Conservation (phyloP, 1,284 basidiomycete genomes). For the Trametes versicolor region DNA sequence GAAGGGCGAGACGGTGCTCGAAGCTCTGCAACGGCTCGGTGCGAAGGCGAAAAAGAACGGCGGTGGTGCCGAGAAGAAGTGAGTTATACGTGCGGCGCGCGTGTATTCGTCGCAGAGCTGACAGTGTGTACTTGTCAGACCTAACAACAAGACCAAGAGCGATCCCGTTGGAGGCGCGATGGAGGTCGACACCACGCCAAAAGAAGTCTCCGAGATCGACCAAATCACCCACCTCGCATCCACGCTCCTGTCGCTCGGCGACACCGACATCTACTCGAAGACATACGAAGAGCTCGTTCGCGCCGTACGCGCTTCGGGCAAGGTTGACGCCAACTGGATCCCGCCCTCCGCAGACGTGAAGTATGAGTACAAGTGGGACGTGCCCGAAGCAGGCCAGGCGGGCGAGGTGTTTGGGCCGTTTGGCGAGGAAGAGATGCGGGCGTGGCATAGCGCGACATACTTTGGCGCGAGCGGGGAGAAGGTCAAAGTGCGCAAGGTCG, state of each 20-base stretch:
- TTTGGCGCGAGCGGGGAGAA: slow-evolving; percentile 81
- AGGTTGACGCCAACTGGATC: slow-evolving; percentile 73
- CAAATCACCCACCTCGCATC: slow-evolving; percentile 85
- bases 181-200: slow-evolving; percentile 56
- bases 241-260: slow-evolving; percentile 83
- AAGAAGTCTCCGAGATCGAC: slow-evolving; percentile 68
- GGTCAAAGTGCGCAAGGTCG: slow-evolving; percentile 69
- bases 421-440: slow-evolving; percentile 75
- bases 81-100: slow-evolving; percentile 2
- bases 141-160: slow-evolving; percentile 49
- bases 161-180: slow-evolving; percentile 49
- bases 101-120: neutral
- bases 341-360: slow-evolving; percentile 80
- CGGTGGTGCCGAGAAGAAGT: slow-evolving; percentile 49
- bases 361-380: slow-evolving; percentile 84
- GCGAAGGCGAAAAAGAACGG: slow-evolving; percentile 69
- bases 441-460: slow-evolving; percentile 80
- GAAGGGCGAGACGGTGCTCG: slow-evolving; percentile 91
- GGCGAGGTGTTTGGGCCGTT: slow-evolving; percentile 80
- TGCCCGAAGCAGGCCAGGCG: slow-evolving; percentile 55
- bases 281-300: slow-evolving; percentile 87
- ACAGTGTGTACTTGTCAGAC: slow-evolving; percentile 27
- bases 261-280: slow-evolving; percentile 84
- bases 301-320: slow-evolving; percentile 73
- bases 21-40: slow-evolving; percentile 90